These are phyloP conservation scores for Hsuehochloa calcarea DNA, from an alignment of 176 grass and related monocot genomes.

Conservation along the genomic window DNA sequence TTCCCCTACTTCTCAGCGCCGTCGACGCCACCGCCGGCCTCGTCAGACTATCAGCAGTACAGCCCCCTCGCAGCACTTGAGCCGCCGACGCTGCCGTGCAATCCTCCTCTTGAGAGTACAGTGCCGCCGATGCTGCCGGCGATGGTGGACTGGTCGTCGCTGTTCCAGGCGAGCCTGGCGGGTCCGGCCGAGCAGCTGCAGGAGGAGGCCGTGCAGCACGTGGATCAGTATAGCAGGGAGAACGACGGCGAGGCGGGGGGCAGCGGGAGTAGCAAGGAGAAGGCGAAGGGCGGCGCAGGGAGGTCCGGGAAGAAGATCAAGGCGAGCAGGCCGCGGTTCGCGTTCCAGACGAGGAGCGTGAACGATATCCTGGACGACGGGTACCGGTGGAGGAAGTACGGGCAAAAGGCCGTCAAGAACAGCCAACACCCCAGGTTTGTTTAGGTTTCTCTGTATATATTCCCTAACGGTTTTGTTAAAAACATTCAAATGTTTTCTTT, in stretches of 20 bases:
- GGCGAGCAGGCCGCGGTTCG: slow-evolving; percentile 67
- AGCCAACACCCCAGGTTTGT: slow-evolving; percentile 70
- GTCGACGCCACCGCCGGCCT: slow-evolving; percentile 25
- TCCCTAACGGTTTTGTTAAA: too few relatives aligned
- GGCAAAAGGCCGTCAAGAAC: slow-evolving; percentile 95
- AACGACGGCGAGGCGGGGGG: slow-evolving; percentile 33
- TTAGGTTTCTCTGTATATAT: background rate
- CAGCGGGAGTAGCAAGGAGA: slow-evolving; percentile 26
- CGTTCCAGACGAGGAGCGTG: slow-evolving; percentile 80
- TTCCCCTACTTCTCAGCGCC: slow-evolving; percentile 49
- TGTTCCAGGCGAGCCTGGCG: slow-evolving; percentile 27
- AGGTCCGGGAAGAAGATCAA: slow-evolving; percentile 60
- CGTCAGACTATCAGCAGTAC: slow-evolving; percentile 18
- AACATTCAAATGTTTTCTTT: too few relatives aligned
- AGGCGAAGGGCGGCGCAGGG: slow-evolving; percentile 28
- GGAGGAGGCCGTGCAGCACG: background rate
- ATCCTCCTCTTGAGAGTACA: background rate
- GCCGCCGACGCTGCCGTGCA: background rate
- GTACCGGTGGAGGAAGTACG: slow-evolving; percentile 93
- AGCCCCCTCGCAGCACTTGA: slow-evolving; percentile 16
- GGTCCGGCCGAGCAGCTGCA: slow-evolving; percentile 5
- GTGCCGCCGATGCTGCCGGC: slow-evolving; percentile 26
- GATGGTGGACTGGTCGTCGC: slow-evolving; percentile 36
- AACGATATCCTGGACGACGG: slow-evolving; percentile 95
- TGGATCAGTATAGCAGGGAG: slow-evolving; percentile 37